Evolutionary conservation across 176 grass and related monocot genomes (phyloP), one percentile per base, ranked within the genome.

Genomic region (Carex littledalei): DNA sequence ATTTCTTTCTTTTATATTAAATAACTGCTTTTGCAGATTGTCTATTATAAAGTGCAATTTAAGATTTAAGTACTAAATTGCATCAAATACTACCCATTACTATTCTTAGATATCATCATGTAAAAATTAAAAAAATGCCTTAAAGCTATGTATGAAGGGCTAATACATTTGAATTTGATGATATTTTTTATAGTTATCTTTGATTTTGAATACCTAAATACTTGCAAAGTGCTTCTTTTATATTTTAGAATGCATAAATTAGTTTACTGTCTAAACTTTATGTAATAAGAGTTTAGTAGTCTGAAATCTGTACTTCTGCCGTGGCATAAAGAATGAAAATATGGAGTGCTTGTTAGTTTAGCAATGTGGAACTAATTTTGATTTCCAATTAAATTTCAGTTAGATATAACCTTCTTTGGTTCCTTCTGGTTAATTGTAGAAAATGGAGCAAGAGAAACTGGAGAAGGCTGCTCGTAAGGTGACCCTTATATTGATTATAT

Each of bases 381-480:
- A 63, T 84, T 87, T 84, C 59, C 12, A 73, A 53, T 49, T 58
- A 29, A 57, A 86, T 78, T 43, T 13, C 5, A 55, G 45, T 18
- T 15, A 39, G 59, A 84, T 22, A 17, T 74, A 55, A 57, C 8
- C 61, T 81, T 84, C 55, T 34, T 82, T 88, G 22, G 18, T 83
- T 58, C 62, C 39, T 43, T 32, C n/a, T 87, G 57, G 53, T 18
- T 81, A 55, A 68, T 45, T 89, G 87, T 89, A 98, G 95, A 93
- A 93, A 92, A 80, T 88, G 86, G 95, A 98, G 70, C 88, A 90
- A 49, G 95, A 98, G 26, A 98, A 93, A 82, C 79, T 93, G 62
- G 91, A 89, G 77, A 98, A 95, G 84, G 67, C 87, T 20, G 91
- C 89, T 54, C 91, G 77, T 53, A 86, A 98, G 91, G 93, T 98